A percentile compares a stretch with the other conserved stretches of the same genome.
Conservation (phyloP, 352 stramenopile species). For the Phytophthora multivora region DNA sequence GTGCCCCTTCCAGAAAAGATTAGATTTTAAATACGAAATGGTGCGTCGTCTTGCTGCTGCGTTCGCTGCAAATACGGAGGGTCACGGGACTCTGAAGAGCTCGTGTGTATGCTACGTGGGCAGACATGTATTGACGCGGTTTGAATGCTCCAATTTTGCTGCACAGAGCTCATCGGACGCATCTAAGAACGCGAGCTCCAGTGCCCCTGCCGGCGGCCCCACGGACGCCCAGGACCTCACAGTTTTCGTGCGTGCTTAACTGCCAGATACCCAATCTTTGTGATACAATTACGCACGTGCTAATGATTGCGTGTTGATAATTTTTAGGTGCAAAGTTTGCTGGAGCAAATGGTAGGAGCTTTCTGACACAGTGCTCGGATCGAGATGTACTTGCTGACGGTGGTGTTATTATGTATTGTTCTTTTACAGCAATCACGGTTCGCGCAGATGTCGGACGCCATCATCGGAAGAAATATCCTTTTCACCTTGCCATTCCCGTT, state of each 20-base stretch:
- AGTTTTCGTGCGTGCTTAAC: conserved; percentile 55
- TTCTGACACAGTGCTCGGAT: conserved; percentile 3
- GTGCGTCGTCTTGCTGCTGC: conserved; percentile 18
- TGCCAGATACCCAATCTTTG: neutral
- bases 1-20: conserved; percentile 25
- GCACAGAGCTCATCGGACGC: conserved; percentile 43
- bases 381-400: conserved; percentile 4
- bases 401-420: neutral
- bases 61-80: neutral
- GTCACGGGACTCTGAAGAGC: neutral
- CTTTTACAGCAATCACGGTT: conserved; percentile 87
- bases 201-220: conserved; percentile 22
- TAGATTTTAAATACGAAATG: conserved; percentile 6
- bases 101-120: neutral
- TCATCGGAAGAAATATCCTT: conserved; percentile 88
- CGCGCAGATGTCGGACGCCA: conserved; percentile 87
- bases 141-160: neutral
- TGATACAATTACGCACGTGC: neutral
- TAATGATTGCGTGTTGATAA: neutral
- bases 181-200: conserved; percentile 44
- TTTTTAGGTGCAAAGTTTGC: conserved; percentile 61
- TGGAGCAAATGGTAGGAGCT: conserved; percentile 73
- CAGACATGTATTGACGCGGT: conserved; percentile 5
- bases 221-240: conserved; percentile 68
- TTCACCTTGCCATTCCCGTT: conserved; percentile 14